Evolutionary conservation across 129 eudicot genomes (phyloP), one percentile per base, ranked within the genome.

Genomic region (Flaveria linearis): DNA sequence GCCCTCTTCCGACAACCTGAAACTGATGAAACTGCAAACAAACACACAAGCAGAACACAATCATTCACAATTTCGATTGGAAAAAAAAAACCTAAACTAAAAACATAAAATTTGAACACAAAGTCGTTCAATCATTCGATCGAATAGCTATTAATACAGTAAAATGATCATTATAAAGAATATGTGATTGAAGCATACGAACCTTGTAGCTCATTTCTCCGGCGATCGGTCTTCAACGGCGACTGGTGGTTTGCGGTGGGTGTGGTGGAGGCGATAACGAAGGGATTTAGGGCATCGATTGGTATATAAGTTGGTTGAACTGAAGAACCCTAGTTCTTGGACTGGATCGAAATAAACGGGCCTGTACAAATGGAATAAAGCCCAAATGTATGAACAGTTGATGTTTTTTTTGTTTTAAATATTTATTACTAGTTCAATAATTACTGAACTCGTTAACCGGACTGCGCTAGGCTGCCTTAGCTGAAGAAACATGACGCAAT

Each of bases 1-100:
- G 68, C 22, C 80, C 92, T 78, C 92, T 85, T 10, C 92, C 92
- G 13, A 88, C 92, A 2, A 88, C 92, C 76, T 88, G 92, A 61
- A 82, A 88, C 79, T 88, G 92, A 69, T 88, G 89, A 69, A 82
- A 88, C 92, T 88, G 81, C 69, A 52, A 69, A 63, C 16, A 79
- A 69, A 63, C 16, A 79, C 1, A 79, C 14, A 60, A 65, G 14
- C 7, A 15, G 0, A 26, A 61, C 26, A 25, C 66, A 42, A 66
- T 25, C 49, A 14, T 11, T 16, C 5, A 8, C 20, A 64, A 78
- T 42, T 53, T 69, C 43, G 53, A 45, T 33, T 36, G 0, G 0
- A 36, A 7, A 3, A 36, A 41, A 69, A 56, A 1, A 55, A 0
- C 36, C 22, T 43, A 10, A 45, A 25, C 7, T 47, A 0, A 1